These are phyloP conservation scores for Candida golubevii DNA, from an alignment of 805 yeast genomes.

Conservation along the genomic window DNA sequence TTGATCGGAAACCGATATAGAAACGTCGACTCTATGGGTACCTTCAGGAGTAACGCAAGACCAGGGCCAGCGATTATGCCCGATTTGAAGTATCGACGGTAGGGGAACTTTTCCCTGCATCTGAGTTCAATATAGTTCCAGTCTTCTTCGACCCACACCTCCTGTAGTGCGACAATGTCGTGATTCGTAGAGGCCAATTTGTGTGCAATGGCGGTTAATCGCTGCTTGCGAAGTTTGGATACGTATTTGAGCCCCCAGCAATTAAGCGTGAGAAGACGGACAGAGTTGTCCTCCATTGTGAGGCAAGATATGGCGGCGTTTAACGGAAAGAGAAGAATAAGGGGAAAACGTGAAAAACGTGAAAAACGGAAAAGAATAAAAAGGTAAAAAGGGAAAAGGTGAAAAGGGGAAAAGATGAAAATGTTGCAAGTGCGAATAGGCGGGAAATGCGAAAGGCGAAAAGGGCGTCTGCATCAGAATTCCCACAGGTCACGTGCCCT, in stretches of 20 bases:
- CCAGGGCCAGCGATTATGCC: conserved; percentile 96
- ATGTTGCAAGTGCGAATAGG: no score
- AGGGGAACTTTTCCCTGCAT: conserved; percentile 52
- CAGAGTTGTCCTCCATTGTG: background rate
- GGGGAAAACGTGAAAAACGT: no score
- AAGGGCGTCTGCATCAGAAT: no score
- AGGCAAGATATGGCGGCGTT: no score
- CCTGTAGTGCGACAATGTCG: conserved; percentile 92
- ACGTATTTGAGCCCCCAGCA: conserved; percentile 90
- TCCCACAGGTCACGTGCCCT: no score
- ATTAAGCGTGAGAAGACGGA: conserved; percentile 57
- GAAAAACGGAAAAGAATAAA: no score
- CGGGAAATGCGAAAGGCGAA: no score
- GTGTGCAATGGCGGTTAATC: conserved; percentile 73
- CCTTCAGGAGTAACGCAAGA: conserved; percentile 72
- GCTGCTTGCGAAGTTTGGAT: conserved; percentile 59
- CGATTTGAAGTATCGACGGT: conserved; percentile 64
- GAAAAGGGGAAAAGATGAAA: no score
- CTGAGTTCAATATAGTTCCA: conserved; percentile 58
- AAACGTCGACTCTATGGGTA: conserved; percentile 77
- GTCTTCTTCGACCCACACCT: conserved; percentile 85
- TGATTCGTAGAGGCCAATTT: conserved; percentile 51
- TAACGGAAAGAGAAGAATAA: no score
- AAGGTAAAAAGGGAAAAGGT: no score
- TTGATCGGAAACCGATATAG: conserved; percentile 84